Base-by-base conservation (phyloP, 345 rosid species). In the Eucalyptus globulus region DNA sequence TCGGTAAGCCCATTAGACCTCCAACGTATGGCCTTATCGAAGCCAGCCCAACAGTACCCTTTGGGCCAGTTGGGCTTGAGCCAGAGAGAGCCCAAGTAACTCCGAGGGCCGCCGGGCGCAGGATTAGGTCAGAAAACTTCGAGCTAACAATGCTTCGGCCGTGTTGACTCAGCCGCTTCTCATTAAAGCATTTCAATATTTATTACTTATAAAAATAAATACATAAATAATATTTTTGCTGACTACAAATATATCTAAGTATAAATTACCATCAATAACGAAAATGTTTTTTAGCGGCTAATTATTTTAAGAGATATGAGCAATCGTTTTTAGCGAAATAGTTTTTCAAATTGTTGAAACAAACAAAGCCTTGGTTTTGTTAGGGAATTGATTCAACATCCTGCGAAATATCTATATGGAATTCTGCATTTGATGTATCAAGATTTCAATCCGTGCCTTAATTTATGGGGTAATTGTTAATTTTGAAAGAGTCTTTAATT, bases 321-420 rank as follows among this genome's bases (percentile, higher is more conserved):
- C 29, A 24, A 56, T 56, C 6, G 0, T 56, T 24, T 4, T 56
- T 24, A 24, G 5, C 2, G 1, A 22, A 56, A 56, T 22, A 10
- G 0, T 56, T 56, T 4, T 56, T 24, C 1, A 24, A 24, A 10
- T 56, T 56, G 13, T 56, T 56, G 14, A 10, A 56, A 56, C 1
- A 56, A 56, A 56, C 2, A 0, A 1, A 62, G 37, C 17, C 9
- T 8, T 27, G 40, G 13, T 34, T 34, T 69, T 0, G 0, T 34
- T 17, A 11, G 7, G 34, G 13, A 69, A 3, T 1, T 11, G 2
- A 16, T 34, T 69, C 13, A 34, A 17, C 7, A 34, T 69, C 17
- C 5, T 1, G 1, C 0, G 0, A 67, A 37, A 67, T 1, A 15
- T 69, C 13, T 69, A 1, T 29, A 65, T 0, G 0, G 3, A 14